Conservation (phyloP, 768 basidiomycete genomes). For the Pulveroboletus sp. region DNA sequence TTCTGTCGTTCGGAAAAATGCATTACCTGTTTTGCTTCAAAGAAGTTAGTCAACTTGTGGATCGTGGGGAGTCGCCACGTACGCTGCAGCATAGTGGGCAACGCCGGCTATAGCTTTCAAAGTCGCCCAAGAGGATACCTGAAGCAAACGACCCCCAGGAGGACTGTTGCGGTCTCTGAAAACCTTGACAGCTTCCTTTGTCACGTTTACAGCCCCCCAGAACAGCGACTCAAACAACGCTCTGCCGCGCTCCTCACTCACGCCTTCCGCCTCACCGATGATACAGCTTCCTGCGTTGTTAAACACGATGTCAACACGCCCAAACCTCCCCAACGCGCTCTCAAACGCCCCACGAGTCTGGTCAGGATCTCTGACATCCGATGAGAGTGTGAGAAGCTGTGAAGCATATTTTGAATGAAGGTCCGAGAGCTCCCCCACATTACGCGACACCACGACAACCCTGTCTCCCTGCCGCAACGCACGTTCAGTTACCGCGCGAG, state of each 20-base stretch:
- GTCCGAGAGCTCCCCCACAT: slow-evolving; percentile 25
- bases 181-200: slow-evolving; percentile 29
- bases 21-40: slow-evolving; percentile 26
- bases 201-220: slow-evolving; percentile 35
- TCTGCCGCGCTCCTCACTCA: slow-evolving; percentile 32
- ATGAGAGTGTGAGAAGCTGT: slow-evolving; percentile 35
- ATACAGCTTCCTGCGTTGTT: slow-evolving; percentile 39
- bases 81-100: slow-evolving; percentile 27
- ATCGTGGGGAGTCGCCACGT: slow-evolving; percentile 6
- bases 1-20: neutral
- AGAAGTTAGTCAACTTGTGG: neutral
- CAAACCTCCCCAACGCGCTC: slow-evolving; percentile 34
- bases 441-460: slow-evolving; percentile 41
- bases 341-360: slow-evolving; percentile 36
- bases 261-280: slow-evolving; percentile 37
- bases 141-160: slow-evolving; percentile 37
- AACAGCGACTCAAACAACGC: slow-evolving; percentile 38
- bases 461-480: slow-evolving; percentile 37
- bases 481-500: slow-evolving; percentile 32
- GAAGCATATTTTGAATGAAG: slow-evolving; percentile 27
- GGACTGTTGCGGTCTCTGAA: slow-evolving; percentile 41
- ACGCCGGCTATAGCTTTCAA: slow-evolving; percentile 19
- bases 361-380: slow-evolving; percentile 36
- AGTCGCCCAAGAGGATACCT: slow-evolving; percentile 30
- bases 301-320: slow-evolving; percentile 42